Base-by-base conservation (phyloP, 169 alveolate genomes). In the Neospora caninum region DNA sequence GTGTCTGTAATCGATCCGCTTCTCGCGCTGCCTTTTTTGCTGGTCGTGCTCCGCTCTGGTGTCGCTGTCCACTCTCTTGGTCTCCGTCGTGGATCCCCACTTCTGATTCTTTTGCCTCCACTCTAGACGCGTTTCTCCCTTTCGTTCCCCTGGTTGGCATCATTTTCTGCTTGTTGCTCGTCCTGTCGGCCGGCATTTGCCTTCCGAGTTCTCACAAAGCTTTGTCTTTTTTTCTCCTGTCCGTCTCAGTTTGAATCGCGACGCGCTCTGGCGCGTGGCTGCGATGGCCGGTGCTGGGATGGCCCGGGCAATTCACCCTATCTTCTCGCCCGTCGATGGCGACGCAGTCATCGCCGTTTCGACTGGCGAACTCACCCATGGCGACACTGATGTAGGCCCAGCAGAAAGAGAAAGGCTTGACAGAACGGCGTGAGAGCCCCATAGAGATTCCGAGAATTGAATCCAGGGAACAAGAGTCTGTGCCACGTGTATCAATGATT, bases 261-360 rank as follows among this genome's bases (percentile, higher is more conserved):
- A 10, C 39, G 86, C 86, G 7, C 86, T 78, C 39, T 38, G 29
- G 27, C 39, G 86, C 4, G 45, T 78, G 1, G 22, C 49, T 38
- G n/a, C 86, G 39, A 78, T 78, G 86, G 45, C 86, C 9, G 86
- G 39, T n/a, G 45, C 86, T 38, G 86, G 86, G n/a, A 78, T 78
- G 45, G 86, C 86, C 27, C 86, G 86, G 42, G 86, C 86, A 16
- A 78, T 78, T n/a, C 86, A n/a, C 39, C 86, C 86, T 20, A 43
- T n/a, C 39, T 78, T 78, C 45, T 36, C 86, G 9, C 42, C 86
- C 39, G 86, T 78, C 31, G 86, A 78, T 25, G 86, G 86, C 22
- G 86, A 78, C 86, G 49, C 45, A 6, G 86, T 78, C 29, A 16
- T 78, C 29, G 86, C 42, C 45, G 29, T 78, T n/a, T 78, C 86